Evolutionary conservation across 805 yeast species (phyloP), one percentile per base, ranked within the genome.

Genomic region (Maudiozyma saulgeensis): DNA sequence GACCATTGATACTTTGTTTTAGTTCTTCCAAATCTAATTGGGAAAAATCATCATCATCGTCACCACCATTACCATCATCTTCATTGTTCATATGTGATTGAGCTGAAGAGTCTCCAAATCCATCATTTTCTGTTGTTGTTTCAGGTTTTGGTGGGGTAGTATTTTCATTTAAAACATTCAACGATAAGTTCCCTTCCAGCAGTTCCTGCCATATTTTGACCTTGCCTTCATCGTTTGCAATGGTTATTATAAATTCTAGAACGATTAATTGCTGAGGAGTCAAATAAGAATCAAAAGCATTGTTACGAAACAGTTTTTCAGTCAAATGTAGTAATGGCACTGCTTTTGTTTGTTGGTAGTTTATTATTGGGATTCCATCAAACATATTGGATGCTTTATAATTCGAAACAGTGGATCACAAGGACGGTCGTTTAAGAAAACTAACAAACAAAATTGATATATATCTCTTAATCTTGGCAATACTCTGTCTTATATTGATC

Each of bases 261-360:
- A 81, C 72, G 47, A 75, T 69, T 54, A 74, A 70, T 59, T 81
- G 86, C 50, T 75, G 79, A n/a, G 77, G 70, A 11, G 80, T 76
- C 51, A 81, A 64, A 56, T 73, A 76, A 44, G 74, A 69, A 47
- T 73, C 75, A 54, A 78, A 76, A 18, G 66, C 64, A 5, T 74
- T 72, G 9, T 68, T 62, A 25, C 58, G 51, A 49, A 66, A 70
- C 19, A 75, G 52, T 48, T 62, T 63, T 19, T 61, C 68, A 4
- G 77, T 63, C 35, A 73, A 53, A 32, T 50, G 47, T 44, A 65
- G 62, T 41, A 75, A 55, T 23, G 61, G 53, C 32, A 53, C 49
- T 8, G 64, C 54, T 49, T 66, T 62, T 6, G 71, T 63, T 42
- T 53, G 51, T 40, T 63, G 68, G 37, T 66, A 67, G 44, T 63